Evolutionary conservation across 495 filamentous ascomycete species (phyloP).

Genomic region (Poronia punctata): DNA sequence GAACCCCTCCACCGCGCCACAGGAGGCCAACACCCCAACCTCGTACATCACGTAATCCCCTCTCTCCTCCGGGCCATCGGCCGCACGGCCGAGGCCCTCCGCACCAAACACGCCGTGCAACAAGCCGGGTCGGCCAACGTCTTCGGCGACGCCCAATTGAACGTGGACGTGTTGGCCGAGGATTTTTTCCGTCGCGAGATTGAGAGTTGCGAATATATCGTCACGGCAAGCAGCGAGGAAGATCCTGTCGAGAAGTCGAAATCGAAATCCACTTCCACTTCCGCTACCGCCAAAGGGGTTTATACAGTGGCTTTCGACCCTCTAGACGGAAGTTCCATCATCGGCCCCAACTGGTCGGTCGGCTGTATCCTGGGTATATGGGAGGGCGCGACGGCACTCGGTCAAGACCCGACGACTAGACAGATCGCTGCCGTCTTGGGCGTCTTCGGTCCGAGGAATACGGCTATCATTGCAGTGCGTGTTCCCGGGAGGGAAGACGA

Average conservation of each 20-base stretch:
- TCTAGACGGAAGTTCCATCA: constrained; percentile 48
- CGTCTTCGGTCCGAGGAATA: constrained; percentile 46
- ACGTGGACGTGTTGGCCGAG: constrained; percentile 48
- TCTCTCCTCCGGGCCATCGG: constrained; percentile 30
- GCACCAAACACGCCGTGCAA: constrained; percentile 32
- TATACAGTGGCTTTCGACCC: constrained; percentile 52
- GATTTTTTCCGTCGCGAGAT: constrained; percentile 34
- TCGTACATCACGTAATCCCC: constrained; percentile 29
- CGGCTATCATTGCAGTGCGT: constrained; percentile 39
- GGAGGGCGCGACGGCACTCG: constrained; percentile 37
- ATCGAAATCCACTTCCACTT: constrained; percentile 6
- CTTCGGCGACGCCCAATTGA: constrained; percentile 50
- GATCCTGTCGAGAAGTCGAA: constrained; percentile 36
- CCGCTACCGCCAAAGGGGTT: constrained; percentile 22
- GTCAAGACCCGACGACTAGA: constrained; percentile 22
- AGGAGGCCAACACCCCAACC: constrained; percentile 1
- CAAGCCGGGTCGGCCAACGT: constrained; percentile 40
- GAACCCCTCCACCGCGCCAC: constrained; percentile 2
- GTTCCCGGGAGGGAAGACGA: constrained; percentile 19
- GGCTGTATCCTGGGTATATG: constrained; percentile 48
- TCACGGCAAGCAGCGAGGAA: constrained; percentile 46
- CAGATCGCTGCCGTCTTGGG: constrained; percentile 44
- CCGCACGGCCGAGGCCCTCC: constrained; percentile 29
- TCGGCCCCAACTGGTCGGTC: constrained; percentile 47
- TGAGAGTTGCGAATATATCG: constrained; percentile 32